Conservation (phyloP, 176 grass and related monocot genomes). For the Cenchrus purpureus region DNA sequence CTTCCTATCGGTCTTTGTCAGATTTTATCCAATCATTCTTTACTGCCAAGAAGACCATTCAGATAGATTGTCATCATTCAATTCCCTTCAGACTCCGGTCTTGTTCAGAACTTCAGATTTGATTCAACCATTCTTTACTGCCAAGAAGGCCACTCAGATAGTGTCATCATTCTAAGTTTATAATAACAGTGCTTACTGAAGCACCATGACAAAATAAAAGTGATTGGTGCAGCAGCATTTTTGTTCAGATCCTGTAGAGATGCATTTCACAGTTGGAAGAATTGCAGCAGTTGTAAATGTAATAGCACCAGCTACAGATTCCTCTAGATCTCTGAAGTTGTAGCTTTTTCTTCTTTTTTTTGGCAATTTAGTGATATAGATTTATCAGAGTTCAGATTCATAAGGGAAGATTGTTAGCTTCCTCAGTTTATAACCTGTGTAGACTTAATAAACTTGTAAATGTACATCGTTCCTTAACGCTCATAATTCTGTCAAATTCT, state of each 20-base stretch:
- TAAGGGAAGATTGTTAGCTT: conserved; percentile 1
- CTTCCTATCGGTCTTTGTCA: not conserved
- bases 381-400: conserved; percentile 28
- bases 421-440: conserved; percentile 9
- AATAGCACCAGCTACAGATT: conserved; percentile 24
- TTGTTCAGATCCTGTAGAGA: conserved; percentile 24
- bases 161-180: not conserved
- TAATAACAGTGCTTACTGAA: conserved; percentile 27
- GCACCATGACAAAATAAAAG: conserved; percentile 25
- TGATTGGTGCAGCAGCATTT: conserved; percentile 32
- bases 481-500: conserved; percentile 33
- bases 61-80: conserved; percentile 19
- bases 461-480: conserved; percentile 38
- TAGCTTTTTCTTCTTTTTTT: conserved; percentile 31
- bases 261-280: conserved; percentile 24
- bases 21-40: conserved; percentile 39
- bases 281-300: conserved; percentile 44
- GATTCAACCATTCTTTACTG: conserved; percentile 26
- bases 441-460: conserved; percentile 13
- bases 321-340: conserved; percentile 35
- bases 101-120: not conserved
- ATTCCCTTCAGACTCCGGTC: not conserved
- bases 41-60: conserved; percentile 15
- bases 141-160: conserved; percentile 33
- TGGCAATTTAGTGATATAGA: conserved; percentile 36